phyloP scores from a whole-genome alignment of 129 eudicot species.

The Flaveria robusta region DNA sequence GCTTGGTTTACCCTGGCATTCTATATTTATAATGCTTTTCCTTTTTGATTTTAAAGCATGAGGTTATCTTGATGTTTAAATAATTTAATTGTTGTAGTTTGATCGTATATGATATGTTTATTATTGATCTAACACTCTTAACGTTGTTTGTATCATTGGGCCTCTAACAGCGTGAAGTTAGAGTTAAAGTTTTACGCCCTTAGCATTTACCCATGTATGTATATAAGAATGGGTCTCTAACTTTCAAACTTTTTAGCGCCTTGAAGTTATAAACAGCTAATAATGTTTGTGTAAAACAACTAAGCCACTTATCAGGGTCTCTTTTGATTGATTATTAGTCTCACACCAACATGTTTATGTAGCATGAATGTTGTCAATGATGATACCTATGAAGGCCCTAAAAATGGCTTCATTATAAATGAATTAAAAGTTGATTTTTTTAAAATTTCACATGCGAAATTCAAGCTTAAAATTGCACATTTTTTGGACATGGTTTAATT shows the following conservation, averaged over 20 bases:
- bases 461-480: too few relatives aligned
- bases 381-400: too few relatives aligned
- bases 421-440: too few relatives aligned
- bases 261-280: background rate
- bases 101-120: background rate
- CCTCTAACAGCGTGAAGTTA: too few relatives aligned
- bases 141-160: background rate
- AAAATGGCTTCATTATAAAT: too few relatives aligned
- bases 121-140: background rate
- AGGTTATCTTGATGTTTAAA: background rate
- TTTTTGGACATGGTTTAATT: too few relatives aligned
- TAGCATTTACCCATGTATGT: background rate
- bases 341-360: too few relatives aligned
- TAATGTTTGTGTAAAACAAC: background rate
- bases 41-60: background rate
- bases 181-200: background rate
- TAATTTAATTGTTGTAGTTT: slow-evolving; percentile 20
- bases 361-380: too few relatives aligned
- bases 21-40: background rate
- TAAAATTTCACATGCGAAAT: too few relatives aligned
- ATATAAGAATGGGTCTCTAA: background rate
- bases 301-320: too few relatives aligned
- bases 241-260: background rate
- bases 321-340: too few relatives aligned
- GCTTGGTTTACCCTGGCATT: slow-evolving; percentile 37